phyloP scores from a whole-genome alignment of 768 basidiomycete species.

The Amyloporia xantha region DNA sequence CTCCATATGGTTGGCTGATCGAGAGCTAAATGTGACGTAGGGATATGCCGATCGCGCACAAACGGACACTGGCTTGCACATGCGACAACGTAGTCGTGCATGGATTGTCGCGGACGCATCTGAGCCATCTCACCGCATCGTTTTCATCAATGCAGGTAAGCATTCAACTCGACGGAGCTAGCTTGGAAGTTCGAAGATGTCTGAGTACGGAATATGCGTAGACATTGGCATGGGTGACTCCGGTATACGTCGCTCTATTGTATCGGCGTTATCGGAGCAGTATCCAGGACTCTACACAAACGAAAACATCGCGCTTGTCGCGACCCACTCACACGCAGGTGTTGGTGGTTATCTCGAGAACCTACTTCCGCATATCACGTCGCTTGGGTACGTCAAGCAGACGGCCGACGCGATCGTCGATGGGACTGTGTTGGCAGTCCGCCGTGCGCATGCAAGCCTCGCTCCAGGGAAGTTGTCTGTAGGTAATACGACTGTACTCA shows the following conservation, averaged over 20 bases:
- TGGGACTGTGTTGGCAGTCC: constrained; percentile 64
- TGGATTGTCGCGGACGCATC: constrained; percentile 65
- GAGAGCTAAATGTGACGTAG: constrained; percentile 31
- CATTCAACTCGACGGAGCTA: not conserved
- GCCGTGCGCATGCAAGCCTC: constrained; percentile 58
- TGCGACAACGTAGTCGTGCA: constrained; percentile 73
- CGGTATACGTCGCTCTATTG: constrained; percentile 64
- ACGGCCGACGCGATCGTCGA: constrained; percentile 66
- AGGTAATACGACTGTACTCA: constrained; percentile 63
- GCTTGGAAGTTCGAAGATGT: too few species aligned
- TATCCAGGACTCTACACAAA: constrained; percentile 62
- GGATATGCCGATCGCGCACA: constrained; percentile 64
- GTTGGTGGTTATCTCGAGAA: constrained; percentile 78
- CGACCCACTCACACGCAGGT: constrained; percentile 72
- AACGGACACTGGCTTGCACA: constrained; percentile 68
- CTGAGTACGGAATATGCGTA: constrained; percentile 15
- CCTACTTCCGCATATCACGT: constrained; percentile 69
- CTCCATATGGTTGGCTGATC: not conserved
- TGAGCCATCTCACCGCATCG: constrained; percentile 49
- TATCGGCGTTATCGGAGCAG: constrained; percentile 45
- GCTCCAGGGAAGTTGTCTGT: constrained; percentile 51
- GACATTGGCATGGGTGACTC: constrained; percentile 83
- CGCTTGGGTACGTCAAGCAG: constrained; percentile 66
- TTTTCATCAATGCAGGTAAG: constrained; percentile 72
- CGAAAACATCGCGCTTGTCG: constrained; percentile 68